Evolutionary conservation across 495 filamentous ascomycete genomes (phyloP).

Genomic region (Aspergillus coremiiformis): DNA sequence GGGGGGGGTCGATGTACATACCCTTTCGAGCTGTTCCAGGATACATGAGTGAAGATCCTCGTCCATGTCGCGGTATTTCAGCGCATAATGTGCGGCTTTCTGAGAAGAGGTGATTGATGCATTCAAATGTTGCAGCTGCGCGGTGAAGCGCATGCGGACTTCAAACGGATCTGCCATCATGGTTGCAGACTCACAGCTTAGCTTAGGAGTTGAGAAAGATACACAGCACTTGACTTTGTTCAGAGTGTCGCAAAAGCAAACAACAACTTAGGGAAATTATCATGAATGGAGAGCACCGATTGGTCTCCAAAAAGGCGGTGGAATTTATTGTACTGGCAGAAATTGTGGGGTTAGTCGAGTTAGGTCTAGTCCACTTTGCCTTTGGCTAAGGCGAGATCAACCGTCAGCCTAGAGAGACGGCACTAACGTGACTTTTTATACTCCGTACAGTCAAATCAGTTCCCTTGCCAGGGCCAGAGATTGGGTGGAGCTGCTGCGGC

Average conservation of each 20-base stretch:
- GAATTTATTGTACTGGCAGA: constrained; percentile 11
- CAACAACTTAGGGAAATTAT: neutral
- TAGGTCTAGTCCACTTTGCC: no score
- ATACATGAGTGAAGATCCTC: constrained; percentile 98
- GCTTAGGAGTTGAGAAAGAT: neutral
- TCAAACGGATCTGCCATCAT: constrained; percentile 93
- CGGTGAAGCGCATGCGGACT: constrained; percentile 93
- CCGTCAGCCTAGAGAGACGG: no score
- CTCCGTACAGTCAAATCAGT: no score
- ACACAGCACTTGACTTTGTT: neutral
- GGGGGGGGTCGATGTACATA: constrained; percentile 27
- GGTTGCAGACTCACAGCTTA: constrained; percentile 2
- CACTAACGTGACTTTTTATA: no score
- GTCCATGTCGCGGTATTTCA: constrained; percentile 85
- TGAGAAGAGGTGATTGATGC: constrained; percentile 81
- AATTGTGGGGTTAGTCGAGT: constrained; percentile 13
- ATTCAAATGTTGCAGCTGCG: constrained; percentile 77
- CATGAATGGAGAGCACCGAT: neutral
- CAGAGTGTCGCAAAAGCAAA: neutral
- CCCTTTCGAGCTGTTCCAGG: constrained; percentile 84
- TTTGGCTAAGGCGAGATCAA: no score
- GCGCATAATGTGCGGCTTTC: constrained; percentile 89
- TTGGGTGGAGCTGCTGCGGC: no score
- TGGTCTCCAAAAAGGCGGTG: constrained; percentile 8
- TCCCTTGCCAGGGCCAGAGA: no score